Evolutionary conservation across 2,329 filamentous ascomycete genomes (phyloP), one percentile per base, ranked within the genome.

Genomic region (Pseudogymnoascus verrucosus): DNA sequence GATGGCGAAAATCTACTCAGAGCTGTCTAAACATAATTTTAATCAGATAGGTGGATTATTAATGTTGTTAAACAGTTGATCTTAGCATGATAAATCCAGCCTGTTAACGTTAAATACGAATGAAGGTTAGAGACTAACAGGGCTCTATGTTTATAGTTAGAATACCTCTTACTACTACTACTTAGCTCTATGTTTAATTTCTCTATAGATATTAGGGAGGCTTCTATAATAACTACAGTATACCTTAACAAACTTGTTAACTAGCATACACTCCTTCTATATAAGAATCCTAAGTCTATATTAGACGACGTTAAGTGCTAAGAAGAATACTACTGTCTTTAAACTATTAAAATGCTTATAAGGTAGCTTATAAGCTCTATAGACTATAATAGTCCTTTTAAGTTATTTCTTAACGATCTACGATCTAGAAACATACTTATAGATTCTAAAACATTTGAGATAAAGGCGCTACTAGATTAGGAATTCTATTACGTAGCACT

Each of bases 21-120:
- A 67, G 47, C 60, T 65, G 16, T 67, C 44, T 5, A 63, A 61
- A 59, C 65, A 65, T 31, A 37, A 64, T 61, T 67, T 67, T 61
- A 19, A 62, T 37, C 60, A 60, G 60, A 67, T 65, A 42, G 64
- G 64, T 61, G 64, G 62, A 12, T 62, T 67, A 31, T 61, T 61
- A n/a, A 37, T 37, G 12, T n/a, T 12, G n/a, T n/a, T 37, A 5
- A n/a, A n/a, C 12, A 5, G 36, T 37, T 5, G 14, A 37, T 37
- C 36, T 14, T 37, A 12, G 36, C 12, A 37, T n/a, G 7, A 10
- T 19, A 10, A 6, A 4, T 19, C n/a, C n/a, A 42, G 14, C 3
- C 61, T 42, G 14, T 51, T 51, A n/a, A 57, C 61, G 3, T 23
- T 44, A 47, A 64, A 64, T 62, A 66, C 65, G 65, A 68, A 69